A percentile compares a stretch with the other conserved stretches of the same genome.
phyloP scores from a whole-genome alignment of 352 stramenopile genomes.

The Saprolegnia diclina region DNA sequence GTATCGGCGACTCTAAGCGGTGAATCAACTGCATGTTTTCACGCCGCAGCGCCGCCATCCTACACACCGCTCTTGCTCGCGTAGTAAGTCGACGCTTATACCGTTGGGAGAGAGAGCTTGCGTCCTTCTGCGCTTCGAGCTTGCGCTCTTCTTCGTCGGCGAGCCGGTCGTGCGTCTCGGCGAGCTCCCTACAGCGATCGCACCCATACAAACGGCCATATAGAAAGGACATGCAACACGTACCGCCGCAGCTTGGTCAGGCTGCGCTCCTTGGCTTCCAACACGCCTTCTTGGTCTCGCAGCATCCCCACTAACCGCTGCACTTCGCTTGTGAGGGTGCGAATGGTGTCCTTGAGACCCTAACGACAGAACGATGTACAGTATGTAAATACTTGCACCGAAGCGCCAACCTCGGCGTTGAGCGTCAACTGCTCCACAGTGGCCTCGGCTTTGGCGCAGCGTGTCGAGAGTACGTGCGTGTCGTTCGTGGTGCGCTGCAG shows the following conservation, averaged over 20 bases:
- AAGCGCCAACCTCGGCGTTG: conserved; percentile 9
- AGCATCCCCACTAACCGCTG: conserved; percentile 1
- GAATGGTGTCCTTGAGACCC: conserved; percentile 5
- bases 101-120: conserved; percentile 7
- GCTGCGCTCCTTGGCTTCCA: conserved; percentile 11
- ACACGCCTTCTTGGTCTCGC: background rate
- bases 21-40: conserved; percentile 24
- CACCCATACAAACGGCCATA: background rate
- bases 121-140: conserved; percentile 16
- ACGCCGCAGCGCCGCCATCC: conserved; percentile 17
- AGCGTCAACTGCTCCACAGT: background rate
- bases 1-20: conserved; percentile 20
- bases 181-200: conserved; percentile 17
- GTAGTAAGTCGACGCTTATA: background rate
- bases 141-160: conserved; percentile 13
- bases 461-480: background rate
- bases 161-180: background rate
- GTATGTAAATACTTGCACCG: no score
- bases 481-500: conserved; percentile 9
- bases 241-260: background rate
- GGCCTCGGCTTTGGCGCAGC: conserved; percentile 11
- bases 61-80: no score
- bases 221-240: background rate
- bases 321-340: background rate
- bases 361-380: no score